Percentiles rank a stretch among this genome's conserved stretches.
Evolutionary conservation across 352 stramenopile species (phyloP).

Genomic region (Pythium aristosporum): DNA sequence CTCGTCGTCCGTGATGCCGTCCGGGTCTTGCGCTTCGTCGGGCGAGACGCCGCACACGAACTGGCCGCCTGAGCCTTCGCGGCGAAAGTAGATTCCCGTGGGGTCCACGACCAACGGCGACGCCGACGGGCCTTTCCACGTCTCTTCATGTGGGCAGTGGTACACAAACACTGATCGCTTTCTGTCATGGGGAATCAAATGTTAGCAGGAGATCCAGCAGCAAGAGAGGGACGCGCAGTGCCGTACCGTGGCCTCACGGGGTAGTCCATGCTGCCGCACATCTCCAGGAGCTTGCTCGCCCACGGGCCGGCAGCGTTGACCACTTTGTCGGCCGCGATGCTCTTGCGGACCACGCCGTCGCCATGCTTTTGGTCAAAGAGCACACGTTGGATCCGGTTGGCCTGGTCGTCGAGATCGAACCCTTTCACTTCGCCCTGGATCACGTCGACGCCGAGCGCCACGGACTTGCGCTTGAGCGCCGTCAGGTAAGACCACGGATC

Average conservation of each 20-base stretch:
- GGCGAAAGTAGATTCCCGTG: slow-evolving; percentile 80
- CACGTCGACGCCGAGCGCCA: slow-evolving; percentile 68
- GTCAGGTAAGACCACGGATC: slow-evolving; percentile 80
- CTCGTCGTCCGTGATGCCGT: slow-evolving; percentile 64
- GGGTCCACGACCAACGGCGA: slow-evolving; percentile 75
- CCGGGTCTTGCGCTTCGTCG: slow-evolving; percentile 50
- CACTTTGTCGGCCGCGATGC: slow-evolving; percentile 51
- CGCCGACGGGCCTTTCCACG: slow-evolving; percentile 62
- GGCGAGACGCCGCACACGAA: slow-evolving; percentile 78
- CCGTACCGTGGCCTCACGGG: slow-evolving; percentile 59
- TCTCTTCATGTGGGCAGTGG: slow-evolving; percentile 71
- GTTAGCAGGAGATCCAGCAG: not conserved
- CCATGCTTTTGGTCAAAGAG: slow-evolving; percentile 41
- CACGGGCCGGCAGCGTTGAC: slow-evolving; percentile 78
- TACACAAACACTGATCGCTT: slow-evolving; percentile 82
- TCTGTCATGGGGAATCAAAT: slow-evolving; percentile 12
- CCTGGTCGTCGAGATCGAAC: slow-evolving; percentile 48
- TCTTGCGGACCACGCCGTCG: slow-evolving; percentile 26
- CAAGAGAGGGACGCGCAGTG: not conserved
- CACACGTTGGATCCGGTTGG: slow-evolving; percentile 63
- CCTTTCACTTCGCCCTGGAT: slow-evolving; percentile 67
- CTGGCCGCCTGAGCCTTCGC: slow-evolving; percentile 61
- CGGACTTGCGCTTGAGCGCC: slow-evolving; percentile 73
- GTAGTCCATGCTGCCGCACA: slow-evolving; percentile 70
- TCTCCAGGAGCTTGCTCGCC: slow-evolving; percentile 65